Percentiles rank a stretch among this genome's conserved stretches.
Conservation (phyloP, 352 stramenopile genomes). For the Phytophthora ohioensis region DNA sequence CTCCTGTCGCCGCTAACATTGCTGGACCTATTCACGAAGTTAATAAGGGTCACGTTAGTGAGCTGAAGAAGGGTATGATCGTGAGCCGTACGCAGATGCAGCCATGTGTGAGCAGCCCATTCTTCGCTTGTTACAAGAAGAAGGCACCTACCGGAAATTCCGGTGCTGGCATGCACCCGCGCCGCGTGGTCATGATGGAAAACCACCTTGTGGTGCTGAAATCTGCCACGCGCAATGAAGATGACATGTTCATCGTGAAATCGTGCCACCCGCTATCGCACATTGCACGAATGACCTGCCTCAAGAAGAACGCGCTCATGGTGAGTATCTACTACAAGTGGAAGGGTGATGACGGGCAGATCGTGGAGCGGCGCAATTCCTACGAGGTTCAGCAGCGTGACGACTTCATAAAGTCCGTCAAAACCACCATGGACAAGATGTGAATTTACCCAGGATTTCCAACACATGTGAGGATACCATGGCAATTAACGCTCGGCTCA, state of each 20-base stretch:
- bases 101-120: slow-evolving; percentile 70
- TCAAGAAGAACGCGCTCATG: slow-evolving; percentile 91
- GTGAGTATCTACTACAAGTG: slow-evolving; percentile 91
- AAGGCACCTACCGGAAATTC: slow-evolving; percentile 44
- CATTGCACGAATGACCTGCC: slow-evolving; percentile 84
- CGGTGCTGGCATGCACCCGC: slow-evolving; percentile 53
- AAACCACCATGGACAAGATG: slow-evolving; percentile 85
- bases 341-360: slow-evolving; percentile 47
- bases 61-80: slow-evolving; percentile 72
- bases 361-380: slow-evolving; percentile 72
- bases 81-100: slow-evolving; percentile 79
- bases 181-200: slow-evolving; percentile 71
- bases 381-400: slow-evolving; percentile 90
- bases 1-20: slow-evolving; percentile 25
- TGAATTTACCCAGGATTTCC: slow-evolving; percentile 16
- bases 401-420: slow-evolving; percentile 88
- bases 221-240: slow-evolving; percentile 65
- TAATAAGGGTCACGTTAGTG: slow-evolving; percentile 52
- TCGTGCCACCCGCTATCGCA: slow-evolving; percentile 78
- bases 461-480: no score
- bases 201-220: slow-evolving; percentile 85
- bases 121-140: slow-evolving; percentile 91
- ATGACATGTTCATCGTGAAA: slow-evolving; percentile 83
- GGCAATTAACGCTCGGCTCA: no score
- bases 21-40: slow-evolving; percentile 59